Percentiles rank a stretch among this genome's conserved stretches.
Evolutionary conservation across 2,329 filamentous ascomycete species (phyloP).

Genomic region (Calonectria multiphialidica): DNA sequence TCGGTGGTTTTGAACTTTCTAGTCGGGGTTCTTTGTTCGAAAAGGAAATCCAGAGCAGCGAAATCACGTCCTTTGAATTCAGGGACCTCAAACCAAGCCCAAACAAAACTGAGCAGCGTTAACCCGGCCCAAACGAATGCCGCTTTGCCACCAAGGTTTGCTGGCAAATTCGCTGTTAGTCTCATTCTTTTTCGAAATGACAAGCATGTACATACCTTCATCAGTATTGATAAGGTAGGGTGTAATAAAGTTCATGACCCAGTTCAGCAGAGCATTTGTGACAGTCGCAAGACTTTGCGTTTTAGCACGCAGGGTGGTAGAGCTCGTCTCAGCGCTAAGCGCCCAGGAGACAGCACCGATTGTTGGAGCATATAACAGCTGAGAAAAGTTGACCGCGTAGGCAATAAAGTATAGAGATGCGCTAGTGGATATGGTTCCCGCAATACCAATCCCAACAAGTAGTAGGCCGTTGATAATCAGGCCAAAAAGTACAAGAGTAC

Average conservation of each 20-base stretch:
- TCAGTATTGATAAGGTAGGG: slow-evolving; percentile 9
- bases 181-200: no score
- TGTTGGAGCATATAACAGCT: neutral
- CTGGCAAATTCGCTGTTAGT: neutral
- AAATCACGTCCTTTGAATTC: slow-evolving; percentile 1
- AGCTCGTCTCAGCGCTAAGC: neutral
- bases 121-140: slow-evolving; percentile 11
- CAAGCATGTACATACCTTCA: neutral
- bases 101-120: neutral
- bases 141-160: slow-evolving; percentile 3
- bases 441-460: slow-evolving; percentile 8
- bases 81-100: slow-evolving; percentile 12
- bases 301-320: neutral
- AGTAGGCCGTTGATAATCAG: neutral
- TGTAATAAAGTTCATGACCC: slow-evolving; percentile 13
- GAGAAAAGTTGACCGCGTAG: slow-evolving; percentile 1
- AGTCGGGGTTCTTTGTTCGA: neutral
- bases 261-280: slow-evolving; percentile 1
- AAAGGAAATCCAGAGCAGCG: slow-evolving; percentile 1
- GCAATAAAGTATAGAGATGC: slow-evolving; percentile 9
- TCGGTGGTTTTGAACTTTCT: neutral
- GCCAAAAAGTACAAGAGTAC: neutral
- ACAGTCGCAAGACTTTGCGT: slow-evolving; percentile 8
- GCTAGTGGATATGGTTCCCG: neutral
- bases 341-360: slow-evolving; percentile 10